Conservation (phyloP, 2,329 filamentous ascomycete genomes). For the Trichoderma cornu-damae region DNA sequence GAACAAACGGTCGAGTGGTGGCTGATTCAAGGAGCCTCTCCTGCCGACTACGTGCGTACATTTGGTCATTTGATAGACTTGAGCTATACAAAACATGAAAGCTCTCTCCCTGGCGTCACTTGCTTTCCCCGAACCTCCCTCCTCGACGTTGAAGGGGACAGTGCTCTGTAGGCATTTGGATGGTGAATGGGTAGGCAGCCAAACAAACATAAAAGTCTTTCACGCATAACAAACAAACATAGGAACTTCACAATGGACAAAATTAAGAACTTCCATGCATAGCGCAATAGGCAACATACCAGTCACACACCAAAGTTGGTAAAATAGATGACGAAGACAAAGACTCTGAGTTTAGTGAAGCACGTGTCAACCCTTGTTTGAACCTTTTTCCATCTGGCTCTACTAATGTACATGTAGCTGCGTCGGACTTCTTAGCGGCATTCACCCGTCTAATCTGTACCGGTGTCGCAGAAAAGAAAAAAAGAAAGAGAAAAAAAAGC, state of each 20-base stretch:
- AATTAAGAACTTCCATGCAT: not conserved
- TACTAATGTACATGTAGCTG: not conserved
- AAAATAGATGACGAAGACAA: not conserved
- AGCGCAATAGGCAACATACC: not conserved
- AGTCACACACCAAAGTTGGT: not conserved
- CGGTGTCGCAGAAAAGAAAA: not conserved
- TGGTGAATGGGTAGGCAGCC: not conserved
- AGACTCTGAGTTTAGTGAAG: not conserved
- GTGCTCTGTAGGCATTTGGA: not conserved
- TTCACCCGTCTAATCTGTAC: not conserved
- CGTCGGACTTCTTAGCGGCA: not conserved
- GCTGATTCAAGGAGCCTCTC: not conserved
- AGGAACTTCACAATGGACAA: too few species aligned
- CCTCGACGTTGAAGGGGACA: not conserved
- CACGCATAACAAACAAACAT: too few species aligned
- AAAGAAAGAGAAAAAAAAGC: too few species aligned
- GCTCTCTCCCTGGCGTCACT: not conserved
- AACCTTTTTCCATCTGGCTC: not conserved
- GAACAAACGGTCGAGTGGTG: not conserved
- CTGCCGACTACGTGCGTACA: slow-evolving; percentile 1
- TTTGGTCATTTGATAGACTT: slow-evolving; percentile 15
- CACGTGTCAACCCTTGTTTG: not conserved
- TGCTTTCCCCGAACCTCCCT: not conserved
- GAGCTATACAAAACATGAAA: not conserved
- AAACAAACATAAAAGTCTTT: not conserved